These are phyloP conservation scores for Alternaria infectoria DNA, from an alignment of 2,329 filamentous ascomycete species.

Conservation along the genomic window DNA sequence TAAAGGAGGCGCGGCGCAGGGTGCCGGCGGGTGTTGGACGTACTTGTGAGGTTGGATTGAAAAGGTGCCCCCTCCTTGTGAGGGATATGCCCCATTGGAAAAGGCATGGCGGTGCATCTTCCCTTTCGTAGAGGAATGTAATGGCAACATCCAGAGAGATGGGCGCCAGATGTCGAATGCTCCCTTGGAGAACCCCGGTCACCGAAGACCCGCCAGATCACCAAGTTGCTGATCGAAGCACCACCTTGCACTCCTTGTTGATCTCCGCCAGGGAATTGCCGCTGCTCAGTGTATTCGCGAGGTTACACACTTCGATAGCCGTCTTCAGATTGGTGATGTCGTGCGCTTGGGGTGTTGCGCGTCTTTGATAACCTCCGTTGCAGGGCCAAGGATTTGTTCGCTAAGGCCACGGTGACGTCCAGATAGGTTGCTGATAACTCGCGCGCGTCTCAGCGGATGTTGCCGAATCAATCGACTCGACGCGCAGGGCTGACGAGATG, in stretches of 20 bases:
- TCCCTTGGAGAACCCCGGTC: constrained; percentile 47
- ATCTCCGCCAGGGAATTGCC: constrained; percentile 7
- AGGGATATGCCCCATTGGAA: constrained; percentile 79
- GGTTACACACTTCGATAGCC: constrained; percentile 2
- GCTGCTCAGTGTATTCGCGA: constrained; percentile 22
- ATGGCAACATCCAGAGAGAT: constrained; percentile 63
- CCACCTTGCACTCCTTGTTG: constrained; percentile 14
- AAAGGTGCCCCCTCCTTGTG: constrained; percentile 72
- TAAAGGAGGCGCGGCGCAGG: constrained; percentile 25
- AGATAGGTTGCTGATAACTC: constrained; percentile 27
- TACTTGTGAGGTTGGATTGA: constrained; percentile 91
- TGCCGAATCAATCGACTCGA: constrained; percentile 30
- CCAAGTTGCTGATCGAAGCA: constrained; percentile 24
- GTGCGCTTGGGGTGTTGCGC: constrained; percentile 24
- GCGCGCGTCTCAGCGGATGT: constrained; percentile 31
- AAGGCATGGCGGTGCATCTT: constrained; percentile 91
- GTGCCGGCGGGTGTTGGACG: constrained; percentile 40
- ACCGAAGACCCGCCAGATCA: constrained; percentile 43
- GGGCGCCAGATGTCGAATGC: constrained; percentile 31
- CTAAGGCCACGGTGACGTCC: constrained; percentile 44
- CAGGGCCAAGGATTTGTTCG: constrained; percentile 36
- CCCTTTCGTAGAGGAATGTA: constrained; percentile 62
- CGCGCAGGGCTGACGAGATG: constrained; percentile 25
- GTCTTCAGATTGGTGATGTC: constrained; percentile 12
- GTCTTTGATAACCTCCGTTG: constrained; percentile 24